A percentile compares a stretch with the other conserved stretches of the same genome.
Evolutionary conservation across 2,329 filamentous ascomycete genomes (phyloP).

Genomic region (Lasiodiplodia sp.): DNA sequence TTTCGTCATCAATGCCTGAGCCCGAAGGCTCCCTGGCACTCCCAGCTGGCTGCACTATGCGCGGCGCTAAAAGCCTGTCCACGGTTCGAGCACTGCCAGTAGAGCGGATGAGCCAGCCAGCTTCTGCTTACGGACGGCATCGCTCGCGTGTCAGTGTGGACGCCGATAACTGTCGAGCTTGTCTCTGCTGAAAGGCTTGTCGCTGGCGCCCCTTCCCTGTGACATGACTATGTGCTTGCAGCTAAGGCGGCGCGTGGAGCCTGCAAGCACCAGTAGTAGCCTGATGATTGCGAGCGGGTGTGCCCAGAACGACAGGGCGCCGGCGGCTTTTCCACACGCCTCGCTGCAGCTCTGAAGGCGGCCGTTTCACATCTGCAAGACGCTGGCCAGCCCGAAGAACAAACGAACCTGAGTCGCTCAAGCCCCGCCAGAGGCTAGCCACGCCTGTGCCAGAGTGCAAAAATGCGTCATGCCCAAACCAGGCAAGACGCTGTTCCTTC

Average conservation of each 20-base stretch:
- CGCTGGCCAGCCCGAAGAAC: conserved; percentile 7
- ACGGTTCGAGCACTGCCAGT: conserved; percentile 19
- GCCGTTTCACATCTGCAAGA: conserved; percentile 25
- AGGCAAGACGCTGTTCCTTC: conserved; percentile 8
- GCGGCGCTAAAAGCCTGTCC: conserved; percentile 15
- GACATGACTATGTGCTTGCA: not conserved
- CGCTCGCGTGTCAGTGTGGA: conserved; percentile 6
- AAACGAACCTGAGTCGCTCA: conserved; percentile 16
- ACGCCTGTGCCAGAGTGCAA: conserved; percentile 1
- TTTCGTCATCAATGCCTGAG: conserved; percentile 25
- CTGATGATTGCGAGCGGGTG: not conserved
- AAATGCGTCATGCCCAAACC: conserved; percentile 14
- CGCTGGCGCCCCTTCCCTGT: not conserved
- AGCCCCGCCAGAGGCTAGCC: not conserved
- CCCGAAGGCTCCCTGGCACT: conserved; percentile 23
- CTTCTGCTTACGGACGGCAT: not conserved
- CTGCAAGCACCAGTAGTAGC: not conserved
- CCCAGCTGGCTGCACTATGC: conserved; percentile 13
- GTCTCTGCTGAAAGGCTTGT: not conserved
- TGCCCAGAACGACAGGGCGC: conserved; percentile 7
- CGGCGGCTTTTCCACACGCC: conserved; percentile 1
- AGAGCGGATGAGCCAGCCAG: not conserved
- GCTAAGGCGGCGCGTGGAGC: not conserved
- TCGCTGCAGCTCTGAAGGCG: conserved; percentile 12
- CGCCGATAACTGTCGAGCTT: not conserved